Evolutionary conservation across 2,329 filamentous ascomycete genomes (phyloP), one percentile per base, ranked within the genome.

Genomic region (Orbilia brochopaga): DNA sequence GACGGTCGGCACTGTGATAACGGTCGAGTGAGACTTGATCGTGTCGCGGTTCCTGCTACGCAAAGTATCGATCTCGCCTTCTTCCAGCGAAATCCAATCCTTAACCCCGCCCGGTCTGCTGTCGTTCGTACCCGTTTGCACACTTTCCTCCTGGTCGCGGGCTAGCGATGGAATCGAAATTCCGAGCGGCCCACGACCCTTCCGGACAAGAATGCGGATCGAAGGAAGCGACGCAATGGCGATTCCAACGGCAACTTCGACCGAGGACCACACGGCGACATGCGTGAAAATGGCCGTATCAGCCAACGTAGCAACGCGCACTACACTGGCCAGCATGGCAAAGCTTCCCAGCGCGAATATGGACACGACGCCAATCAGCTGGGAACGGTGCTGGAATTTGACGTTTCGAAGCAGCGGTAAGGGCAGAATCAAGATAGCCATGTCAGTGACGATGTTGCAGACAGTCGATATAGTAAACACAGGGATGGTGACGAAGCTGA

Each of bases 401-500:
- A 72, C 46, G 19, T 65, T 72, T 40, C 60, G 60, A 50, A 72
- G 55, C 10, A 72, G 60, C 37, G 67, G 67, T n/a, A 72, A 44
- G 5, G 67, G 67, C 5, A 72, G 60, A 11, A 72, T 72, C 44
- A 72, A 65, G 30, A 72, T 72, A 19, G 60, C 67, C 6, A 72
- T 65, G 44, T 72, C 60, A 40, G 60, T 72, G 8, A 72, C 37
- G 35, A 72, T 65, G 40, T 72, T 65, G 55, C 60, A 72, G 27
- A 60, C 67, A 5, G 67, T 72, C 5, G 67, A 72, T 46, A 72
- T 65, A 60, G 65, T 65, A 24, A 61, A 72, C 8, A 72, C 67
- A 24, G 67, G 67, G 24, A 72, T 61, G 11, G 55, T 72, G 2
- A 55, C 55, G n/a, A 65, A 65, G 27, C 60, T 72, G 21, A 65